phyloP scores from a whole-genome alignment of 495 filamentous ascomycete species.

The Aspergillus homomorphus region DNA sequence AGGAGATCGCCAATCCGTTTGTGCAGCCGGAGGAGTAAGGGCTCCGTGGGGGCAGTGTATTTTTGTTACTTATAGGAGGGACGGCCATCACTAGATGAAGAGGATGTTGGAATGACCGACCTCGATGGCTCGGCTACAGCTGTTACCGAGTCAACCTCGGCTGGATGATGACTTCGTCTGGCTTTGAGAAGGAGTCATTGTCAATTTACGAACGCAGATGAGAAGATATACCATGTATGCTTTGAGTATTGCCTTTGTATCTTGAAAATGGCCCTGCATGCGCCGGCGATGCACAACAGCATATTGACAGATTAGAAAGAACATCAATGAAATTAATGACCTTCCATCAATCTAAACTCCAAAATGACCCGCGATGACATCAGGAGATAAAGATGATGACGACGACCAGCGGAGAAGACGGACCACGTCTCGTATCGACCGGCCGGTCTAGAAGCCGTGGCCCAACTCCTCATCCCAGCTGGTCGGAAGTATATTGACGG shows the following conservation, averaged over 20 bases:
- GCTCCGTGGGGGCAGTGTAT: conserved; percentile 3
- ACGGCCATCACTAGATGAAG: no score
- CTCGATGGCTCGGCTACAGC: no score
- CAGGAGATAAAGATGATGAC: neutral
- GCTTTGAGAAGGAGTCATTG: neutral
- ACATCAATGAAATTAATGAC: neutral
- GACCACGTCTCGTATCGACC: no score
- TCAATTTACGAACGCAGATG: conserved; percentile 1
- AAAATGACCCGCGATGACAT: neutral
- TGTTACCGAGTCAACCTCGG: neutral
- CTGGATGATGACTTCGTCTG: neutral
- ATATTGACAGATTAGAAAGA: neutral
- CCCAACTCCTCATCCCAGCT: neutral
- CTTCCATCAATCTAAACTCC: neutral
- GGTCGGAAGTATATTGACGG: neutral
- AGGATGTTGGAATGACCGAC: no score
- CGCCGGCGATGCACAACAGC: neutral
- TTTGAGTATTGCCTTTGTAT: neutral
- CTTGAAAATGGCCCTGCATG: neutral
- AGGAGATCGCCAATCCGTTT: conserved; percentile 95
- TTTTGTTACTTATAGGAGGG: neutral
- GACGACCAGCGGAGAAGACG: neutral
- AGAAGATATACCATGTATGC: neutral
- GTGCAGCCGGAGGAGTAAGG: conserved; percentile 60
- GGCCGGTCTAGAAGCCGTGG: neutral